phyloP scores from a whole-genome alignment of 148 eudicot species.

The Silene latifolia region DNA sequence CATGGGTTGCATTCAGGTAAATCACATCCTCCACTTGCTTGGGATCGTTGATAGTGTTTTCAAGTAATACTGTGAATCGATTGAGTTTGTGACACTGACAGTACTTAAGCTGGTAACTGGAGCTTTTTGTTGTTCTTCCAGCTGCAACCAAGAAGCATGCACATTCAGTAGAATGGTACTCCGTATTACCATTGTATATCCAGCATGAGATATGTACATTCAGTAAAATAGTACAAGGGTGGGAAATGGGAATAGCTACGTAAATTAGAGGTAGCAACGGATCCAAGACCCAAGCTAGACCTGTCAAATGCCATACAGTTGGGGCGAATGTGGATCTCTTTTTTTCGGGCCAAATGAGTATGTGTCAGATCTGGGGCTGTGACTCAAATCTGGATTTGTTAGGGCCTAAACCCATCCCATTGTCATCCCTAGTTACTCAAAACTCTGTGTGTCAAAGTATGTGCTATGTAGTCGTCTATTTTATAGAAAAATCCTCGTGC shows the following conservation, averaged over 20 bases:
- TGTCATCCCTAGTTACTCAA: not conserved
- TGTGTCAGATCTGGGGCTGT: too few species aligned
- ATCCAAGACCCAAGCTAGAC: not conserved
- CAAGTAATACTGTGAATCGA: not conserved
- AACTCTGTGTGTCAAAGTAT: not conserved
- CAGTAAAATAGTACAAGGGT: not conserved
- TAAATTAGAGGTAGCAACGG: not conserved
- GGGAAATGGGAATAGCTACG: not conserved
- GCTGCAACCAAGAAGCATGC: conserved; percentile 37
- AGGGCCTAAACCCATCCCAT: not conserved
- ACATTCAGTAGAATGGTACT: not conserved
- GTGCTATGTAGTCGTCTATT: not conserved
- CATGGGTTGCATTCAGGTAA: conserved; percentile 8
- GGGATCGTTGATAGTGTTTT: not conserved
- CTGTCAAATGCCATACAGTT: too few species aligned
- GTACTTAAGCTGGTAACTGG: conserved; percentile 68
- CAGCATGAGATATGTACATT: not conserved
- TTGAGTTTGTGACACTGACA: not conserved
- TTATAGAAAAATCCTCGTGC: not conserved
- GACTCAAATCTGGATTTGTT: too few species aligned
- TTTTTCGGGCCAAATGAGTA: too few species aligned
- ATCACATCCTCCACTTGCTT: conserved; percentile 5
- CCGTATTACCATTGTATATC: not conserved
- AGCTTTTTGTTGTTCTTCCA: conserved; percentile 89
- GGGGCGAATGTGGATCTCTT: too few species aligned